Percentiles rank a stretch among this genome's conserved stretches.
phyloP scores from a whole-genome alignment of 1,139 yeast species.

The Lizanozyma gosingica region DNA sequence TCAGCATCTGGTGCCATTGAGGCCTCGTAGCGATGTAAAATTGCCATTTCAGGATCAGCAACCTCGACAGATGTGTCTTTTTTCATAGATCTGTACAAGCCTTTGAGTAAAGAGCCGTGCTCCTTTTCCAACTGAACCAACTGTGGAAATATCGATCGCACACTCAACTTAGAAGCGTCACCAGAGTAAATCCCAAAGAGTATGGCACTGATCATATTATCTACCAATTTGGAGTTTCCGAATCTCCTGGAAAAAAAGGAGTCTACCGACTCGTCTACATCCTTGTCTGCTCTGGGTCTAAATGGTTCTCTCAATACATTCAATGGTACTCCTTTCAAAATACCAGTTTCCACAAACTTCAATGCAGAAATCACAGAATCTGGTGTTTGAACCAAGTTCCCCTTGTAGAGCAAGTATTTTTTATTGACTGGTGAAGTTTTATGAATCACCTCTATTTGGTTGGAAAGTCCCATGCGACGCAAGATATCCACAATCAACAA shows the following conservation, averaged over 20 bases:
- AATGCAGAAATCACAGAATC: slow-evolving; percentile 27
- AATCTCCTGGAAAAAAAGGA: slow-evolving; percentile 62
- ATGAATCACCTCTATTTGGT: slow-evolving; percentile 42
- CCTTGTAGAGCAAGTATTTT: slow-evolving; percentile 44
- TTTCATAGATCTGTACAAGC: slow-evolving; percentile 8
- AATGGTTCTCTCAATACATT: slow-evolving; percentile 40
- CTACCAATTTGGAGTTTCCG: slow-evolving; percentile 45
- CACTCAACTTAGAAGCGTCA: slow-evolving; percentile 60
- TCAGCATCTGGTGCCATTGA: slow-evolving; percentile 28
- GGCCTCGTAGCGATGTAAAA: slow-evolving; percentile 20
- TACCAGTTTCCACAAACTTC: slow-evolving; percentile 35
- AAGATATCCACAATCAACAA: slow-evolving; percentile 51
- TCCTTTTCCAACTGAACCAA: slow-evolving; percentile 49
- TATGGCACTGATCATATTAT: slow-evolving; percentile 69
- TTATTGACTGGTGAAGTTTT: slow-evolving; percentile 47
- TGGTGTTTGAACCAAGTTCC: slow-evolving; percentile 45
- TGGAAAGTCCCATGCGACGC: slow-evolving; percentile 29
- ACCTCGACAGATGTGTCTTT: not conserved
- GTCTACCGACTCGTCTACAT: slow-evolving; percentile 63
- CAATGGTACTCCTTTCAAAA: slow-evolving; percentile 19
- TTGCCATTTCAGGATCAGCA: slow-evolving; percentile 6
- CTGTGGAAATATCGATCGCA: slow-evolving; percentile 44
- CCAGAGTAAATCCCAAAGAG: slow-evolving; percentile 92
- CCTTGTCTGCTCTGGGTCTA: slow-evolving; percentile 9
- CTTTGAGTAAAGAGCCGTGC: slow-evolving; percentile 49